phyloP scores from a whole-genome alignment of 805 yeast genomes.

The Candida orba region DNA sequence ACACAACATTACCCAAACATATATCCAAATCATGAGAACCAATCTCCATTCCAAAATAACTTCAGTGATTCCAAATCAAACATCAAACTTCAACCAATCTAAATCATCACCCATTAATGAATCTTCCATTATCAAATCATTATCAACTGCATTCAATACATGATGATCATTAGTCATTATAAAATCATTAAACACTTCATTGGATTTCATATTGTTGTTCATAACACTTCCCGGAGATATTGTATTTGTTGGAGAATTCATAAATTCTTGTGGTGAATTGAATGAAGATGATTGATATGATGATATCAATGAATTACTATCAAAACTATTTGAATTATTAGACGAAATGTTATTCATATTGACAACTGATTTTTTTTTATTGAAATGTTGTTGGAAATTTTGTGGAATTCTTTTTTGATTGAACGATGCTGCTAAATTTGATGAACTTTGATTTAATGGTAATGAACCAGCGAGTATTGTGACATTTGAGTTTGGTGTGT shows the following conservation, averaged over 20 bases:
- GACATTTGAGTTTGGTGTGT: conserved; percentile 1
- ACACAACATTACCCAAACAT: too few relatives aligned
- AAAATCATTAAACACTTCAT: conserved; percentile 2
- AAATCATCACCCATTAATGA: conserved; percentile 17
- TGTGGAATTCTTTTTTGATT: conserved; percentile 25
- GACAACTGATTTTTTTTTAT: neutral
- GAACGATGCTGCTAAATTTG: conserved; percentile 20
- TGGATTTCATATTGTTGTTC: neutral
- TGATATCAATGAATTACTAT: neutral
- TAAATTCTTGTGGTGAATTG: conserved; percentile 1
- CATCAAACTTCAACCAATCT: conserved; percentile 26
- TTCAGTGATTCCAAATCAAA: too few relatives aligned
- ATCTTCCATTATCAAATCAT: conserved; percentile 9
- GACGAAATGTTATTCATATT: neutral
- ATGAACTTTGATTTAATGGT: conserved; percentile 15
- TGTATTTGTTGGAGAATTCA: neutral
- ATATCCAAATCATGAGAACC: too few relatives aligned
- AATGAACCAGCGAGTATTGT: conserved; percentile 13
- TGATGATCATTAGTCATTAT: conserved; percentile 4
- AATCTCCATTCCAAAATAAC: too few relatives aligned
- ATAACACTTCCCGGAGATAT: conserved; percentile 3
- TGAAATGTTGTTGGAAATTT: conserved; percentile 12
- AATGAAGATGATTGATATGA: neutral
- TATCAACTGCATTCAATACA: conserved; percentile 1
- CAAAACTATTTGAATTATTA: too few relatives aligned